Evolutionary conservation across 177 flowering plant species (phyloP).

Genomic region (Vitis hybrid): DNA sequence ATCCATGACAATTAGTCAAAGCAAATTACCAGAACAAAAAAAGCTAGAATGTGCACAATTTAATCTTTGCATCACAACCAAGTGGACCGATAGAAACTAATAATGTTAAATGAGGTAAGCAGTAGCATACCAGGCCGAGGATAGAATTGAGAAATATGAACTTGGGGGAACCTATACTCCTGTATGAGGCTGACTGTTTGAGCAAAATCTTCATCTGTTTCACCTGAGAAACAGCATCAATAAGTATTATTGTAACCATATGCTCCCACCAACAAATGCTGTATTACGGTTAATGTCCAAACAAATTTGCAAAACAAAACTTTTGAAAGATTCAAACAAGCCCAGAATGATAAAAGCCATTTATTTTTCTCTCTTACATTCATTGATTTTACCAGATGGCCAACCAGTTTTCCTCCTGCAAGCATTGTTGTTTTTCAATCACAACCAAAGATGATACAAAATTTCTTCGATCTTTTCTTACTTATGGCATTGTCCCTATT

Average conservation of each 20-base stretch:
- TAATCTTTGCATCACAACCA: not conserved
- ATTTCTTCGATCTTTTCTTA: not conserved
- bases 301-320: no score
- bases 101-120: not conserved
- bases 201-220: constrained; percentile 95
- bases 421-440: not conserved
- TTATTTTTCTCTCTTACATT: no score
- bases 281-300: no score
- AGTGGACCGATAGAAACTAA: not conserved
- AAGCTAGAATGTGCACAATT: not conserved
- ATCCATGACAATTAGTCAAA: not conserved
- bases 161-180: constrained; percentile 89
- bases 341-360: no score
- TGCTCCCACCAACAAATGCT: no score
- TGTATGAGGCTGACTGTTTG: constrained; percentile 71
- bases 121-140: constrained; percentile 86
- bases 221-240: constrained; percentile 60
- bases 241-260: not conserved
- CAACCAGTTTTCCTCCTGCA: not conserved
- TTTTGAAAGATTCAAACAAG: no score
- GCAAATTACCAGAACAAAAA: not conserved
- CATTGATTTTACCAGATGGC: not conserved
- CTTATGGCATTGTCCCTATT: not conserved
- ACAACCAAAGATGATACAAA: not conserved
- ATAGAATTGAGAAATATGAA: constrained; percentile 98